Conservation (phyloP, 2,329 filamentous ascomycete species). For the Paraphoma chrysanthemicola region DNA sequence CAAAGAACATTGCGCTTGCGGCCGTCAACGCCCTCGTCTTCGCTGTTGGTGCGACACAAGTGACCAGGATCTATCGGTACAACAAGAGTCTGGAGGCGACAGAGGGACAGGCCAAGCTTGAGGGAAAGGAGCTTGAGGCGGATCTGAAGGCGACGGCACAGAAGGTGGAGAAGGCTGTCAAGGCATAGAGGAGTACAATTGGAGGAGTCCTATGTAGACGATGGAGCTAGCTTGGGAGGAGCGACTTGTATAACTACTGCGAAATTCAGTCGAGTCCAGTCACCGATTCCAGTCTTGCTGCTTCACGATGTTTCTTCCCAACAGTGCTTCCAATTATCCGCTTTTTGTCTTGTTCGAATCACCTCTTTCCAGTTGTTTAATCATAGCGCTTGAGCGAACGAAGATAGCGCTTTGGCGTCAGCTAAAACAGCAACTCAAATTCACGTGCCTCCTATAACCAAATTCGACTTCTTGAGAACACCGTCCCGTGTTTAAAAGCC, state of each 20-base stretch:
- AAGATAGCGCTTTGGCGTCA: too few species aligned
- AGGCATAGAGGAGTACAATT: constrained; percentile 16
- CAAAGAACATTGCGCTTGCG: constrained; percentile 89
- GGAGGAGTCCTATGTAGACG: not conserved
- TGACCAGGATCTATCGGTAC: constrained; percentile 75
- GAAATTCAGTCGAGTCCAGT: not conserved
- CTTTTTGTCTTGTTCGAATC: too few species aligned
- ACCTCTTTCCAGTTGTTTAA: too few species aligned
- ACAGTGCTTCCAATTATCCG: too few species aligned
- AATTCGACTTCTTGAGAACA: too few species aligned
- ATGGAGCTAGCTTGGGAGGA: not conserved
- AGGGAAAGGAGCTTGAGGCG: constrained; percentile 41
- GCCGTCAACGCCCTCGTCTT: constrained; percentile 99
- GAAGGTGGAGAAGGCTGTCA: constrained; percentile 35
- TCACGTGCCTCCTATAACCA: too few species aligned
- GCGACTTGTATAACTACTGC: not conserved
- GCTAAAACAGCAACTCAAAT: too few species aligned
- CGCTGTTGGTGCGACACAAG: constrained; percentile 82
- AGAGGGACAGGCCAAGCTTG: constrained; percentile 48
- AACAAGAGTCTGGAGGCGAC: constrained; percentile 65
- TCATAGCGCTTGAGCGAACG: too few species aligned
- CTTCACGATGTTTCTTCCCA: too few species aligned
- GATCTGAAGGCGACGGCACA: constrained; percentile 40
- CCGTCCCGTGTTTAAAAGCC: too few species aligned
- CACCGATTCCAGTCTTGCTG: too few species aligned